These are phyloP conservation scores for Schizosaccharomyces lindneri DNA, from an alignment of 805 yeast species.

Conservation along the genomic window DNA sequence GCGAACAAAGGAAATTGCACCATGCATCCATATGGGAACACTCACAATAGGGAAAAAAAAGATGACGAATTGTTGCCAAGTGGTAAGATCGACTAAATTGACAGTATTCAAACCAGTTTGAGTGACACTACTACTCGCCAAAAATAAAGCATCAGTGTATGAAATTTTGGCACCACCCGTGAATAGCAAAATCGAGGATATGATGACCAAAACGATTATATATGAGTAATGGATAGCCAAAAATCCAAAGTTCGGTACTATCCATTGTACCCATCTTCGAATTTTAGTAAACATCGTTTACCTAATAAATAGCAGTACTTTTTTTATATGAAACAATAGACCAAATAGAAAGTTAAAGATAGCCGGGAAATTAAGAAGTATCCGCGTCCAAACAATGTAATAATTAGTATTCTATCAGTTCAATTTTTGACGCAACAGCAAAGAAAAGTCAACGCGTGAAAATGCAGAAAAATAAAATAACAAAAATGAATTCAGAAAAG, in stretches of 20 bases:
- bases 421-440: too few species aligned
- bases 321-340: not conserved
- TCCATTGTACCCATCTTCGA: not conserved
- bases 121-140: constrained; percentile 53
- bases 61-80: constrained; percentile 61
- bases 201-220: constrained; percentile 29
- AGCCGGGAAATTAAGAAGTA: not conserved
- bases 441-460: too few species aligned
- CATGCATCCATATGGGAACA: constrained; percentile 75
- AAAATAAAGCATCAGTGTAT: constrained; percentile 62
- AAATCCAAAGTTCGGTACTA: not conserved
- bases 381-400: too few species aligned
- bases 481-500: too few species aligned
- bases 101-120: constrained; percentile 83
- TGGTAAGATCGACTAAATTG: constrained; percentile 31
- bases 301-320: not conserved
- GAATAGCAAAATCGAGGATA: constrained; percentile 53
- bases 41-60: constrained; percentile 39
- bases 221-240: constrained; percentile 20
- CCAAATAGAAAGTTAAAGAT: not conserved
- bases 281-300: not conserved
- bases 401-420: too few species aligned
- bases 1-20: constrained; percentile 49
- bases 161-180: constrained; percentile 32
- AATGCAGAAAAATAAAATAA: too few species aligned